Evolutionary conservation across 805 yeast species (phyloP).

Genomic region (Candida anglica): DNA sequence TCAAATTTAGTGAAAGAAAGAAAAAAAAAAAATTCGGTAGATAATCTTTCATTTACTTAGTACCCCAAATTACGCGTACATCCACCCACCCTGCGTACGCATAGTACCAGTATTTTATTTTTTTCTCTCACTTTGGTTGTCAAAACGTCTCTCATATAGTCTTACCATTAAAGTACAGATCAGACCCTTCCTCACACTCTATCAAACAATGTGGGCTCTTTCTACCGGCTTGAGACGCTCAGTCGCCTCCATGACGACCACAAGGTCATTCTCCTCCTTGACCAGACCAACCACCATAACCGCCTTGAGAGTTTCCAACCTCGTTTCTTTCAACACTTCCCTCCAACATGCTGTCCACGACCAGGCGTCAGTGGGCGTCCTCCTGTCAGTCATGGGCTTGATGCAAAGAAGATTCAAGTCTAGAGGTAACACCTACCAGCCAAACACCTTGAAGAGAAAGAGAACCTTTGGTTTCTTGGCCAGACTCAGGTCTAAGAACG

Average conservation of each 20-base stretch:
- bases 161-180: too few relatives aligned
- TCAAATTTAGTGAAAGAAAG: background rate
- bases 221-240: too few relatives aligned
- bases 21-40: too few relatives aligned
- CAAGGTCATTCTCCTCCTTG: slow-evolving; percentile 15
- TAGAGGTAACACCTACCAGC: slow-evolving; percentile 94
- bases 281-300: slow-evolving; percentile 8
- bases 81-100: too few relatives aligned
- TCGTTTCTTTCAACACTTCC: slow-evolving; percentile 6
- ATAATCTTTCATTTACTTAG: too few relatives aligned
- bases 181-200: too few relatives aligned
- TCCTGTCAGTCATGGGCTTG: slow-evolving; percentile 29
- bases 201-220: too few relatives aligned
- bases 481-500: slow-evolving; percentile 68
- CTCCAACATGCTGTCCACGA: slow-evolving; percentile 6
- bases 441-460: slow-evolving; percentile 85
- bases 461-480: slow-evolving; percentile 88
- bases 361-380: slow-evolving; percentile 3
- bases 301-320: slow-evolving; percentile 2
- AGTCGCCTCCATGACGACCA: too few relatives aligned
- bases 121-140: too few relatives aligned
- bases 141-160: too few relatives aligned
- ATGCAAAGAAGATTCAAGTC: slow-evolving; percentile 71
- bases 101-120: too few relatives aligned
- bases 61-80: too few relatives aligned